Base-by-base conservation (phyloP, 371 early-diverging fungal genomes). In the Phascolomyces articulosus region DNA sequence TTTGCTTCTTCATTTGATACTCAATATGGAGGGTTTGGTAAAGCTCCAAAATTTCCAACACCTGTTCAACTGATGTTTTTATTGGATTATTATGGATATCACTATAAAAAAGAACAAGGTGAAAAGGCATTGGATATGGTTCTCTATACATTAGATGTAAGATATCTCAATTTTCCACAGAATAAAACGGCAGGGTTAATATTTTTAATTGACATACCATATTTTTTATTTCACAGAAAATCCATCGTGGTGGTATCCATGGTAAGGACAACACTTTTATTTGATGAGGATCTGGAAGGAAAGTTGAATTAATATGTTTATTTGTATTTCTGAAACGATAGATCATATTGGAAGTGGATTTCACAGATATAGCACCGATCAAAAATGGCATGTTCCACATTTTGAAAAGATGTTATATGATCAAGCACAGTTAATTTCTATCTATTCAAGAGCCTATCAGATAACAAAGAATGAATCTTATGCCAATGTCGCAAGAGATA, bases 361-460 rank as follows among this genome's bases (percentile, higher is more conserved):
- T 58, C 89, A 88, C 65, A 71, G 80, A 9, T 81, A 79, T 20
- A 77, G 77, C 51, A 79, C 79, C 3, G 79, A 79, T 54, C 53
- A 71, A 27, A 66, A 68, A 49, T 81, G 82, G 84, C 82, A 82
- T 64, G 73, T 82, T 1, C 84, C 79, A 38, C 87, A 87, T 69
- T 90, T 88, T 69, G 90, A 90, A 63, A 88, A 90, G 61, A 85
- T 85, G 85, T 77, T 90, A 15, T 90, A 89, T 64, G 89, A 89
- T 72, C 89, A 90, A 79, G 89, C 87, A 0, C 91, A 90, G 62
- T 73, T 90, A 18, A 60, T 85, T 10, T 70, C 76, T 24, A 66
- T 79, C 0, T 90, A 84, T 64, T 62, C 77, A 4, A 73, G 76
- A 2, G 75, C 79, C 0, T 85, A 76, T 65, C 67, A 74, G 26